A percentile compares a stretch with the other conserved stretches of the same genome.
Evolutionary conservation across 148 eudicot genomes (phyloP).

Genomic region (Gaultheria prostrata): DNA sequence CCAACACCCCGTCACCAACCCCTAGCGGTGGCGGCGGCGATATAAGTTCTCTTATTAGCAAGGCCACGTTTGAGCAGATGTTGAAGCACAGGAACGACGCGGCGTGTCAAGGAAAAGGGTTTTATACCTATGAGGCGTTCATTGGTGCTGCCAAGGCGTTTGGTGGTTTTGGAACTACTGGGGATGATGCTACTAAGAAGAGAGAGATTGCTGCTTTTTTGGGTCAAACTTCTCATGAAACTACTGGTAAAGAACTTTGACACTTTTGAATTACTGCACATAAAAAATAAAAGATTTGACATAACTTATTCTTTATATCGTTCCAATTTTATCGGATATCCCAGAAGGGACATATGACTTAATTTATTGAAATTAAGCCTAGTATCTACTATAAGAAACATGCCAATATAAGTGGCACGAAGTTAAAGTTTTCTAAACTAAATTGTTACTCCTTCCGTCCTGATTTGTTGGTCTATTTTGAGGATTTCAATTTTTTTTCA

Average conservation of each 20-base stretch:
- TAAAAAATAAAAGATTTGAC: too few species aligned
- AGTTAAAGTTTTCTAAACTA: too few species aligned
- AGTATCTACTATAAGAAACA: too few species aligned
- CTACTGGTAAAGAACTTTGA: constrained; percentile 35
- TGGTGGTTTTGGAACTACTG: constrained; percentile 42
- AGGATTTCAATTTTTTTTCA: too few species aligned
- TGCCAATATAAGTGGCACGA: too few species aligned
- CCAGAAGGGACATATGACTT: too few species aligned
- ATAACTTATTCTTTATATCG: too few species aligned
- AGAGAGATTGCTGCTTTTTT: constrained; percentile 56
- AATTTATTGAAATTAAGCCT: too few species aligned
- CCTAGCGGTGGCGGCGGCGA: constrained; percentile 9
- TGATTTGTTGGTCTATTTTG: too few species aligned
- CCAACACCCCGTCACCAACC: neutral
- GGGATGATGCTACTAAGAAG: constrained; percentile 27
- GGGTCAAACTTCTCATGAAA: constrained; percentile 60
- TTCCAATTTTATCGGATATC: too few species aligned
- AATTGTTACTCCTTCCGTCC: too few species aligned
- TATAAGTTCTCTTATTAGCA: neutral
- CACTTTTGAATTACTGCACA: too few species aligned
- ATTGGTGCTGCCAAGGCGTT: constrained; percentile 42
- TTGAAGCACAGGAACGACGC: constrained; percentile 21
- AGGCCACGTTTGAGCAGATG: constrained; percentile 8
- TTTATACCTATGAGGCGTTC: constrained; percentile 55
- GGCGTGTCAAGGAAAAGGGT: constrained; percentile 28